Conservation (phyloP, 2,329 filamentous ascomycete genomes). For the Ophiostoma sp. region DNA sequence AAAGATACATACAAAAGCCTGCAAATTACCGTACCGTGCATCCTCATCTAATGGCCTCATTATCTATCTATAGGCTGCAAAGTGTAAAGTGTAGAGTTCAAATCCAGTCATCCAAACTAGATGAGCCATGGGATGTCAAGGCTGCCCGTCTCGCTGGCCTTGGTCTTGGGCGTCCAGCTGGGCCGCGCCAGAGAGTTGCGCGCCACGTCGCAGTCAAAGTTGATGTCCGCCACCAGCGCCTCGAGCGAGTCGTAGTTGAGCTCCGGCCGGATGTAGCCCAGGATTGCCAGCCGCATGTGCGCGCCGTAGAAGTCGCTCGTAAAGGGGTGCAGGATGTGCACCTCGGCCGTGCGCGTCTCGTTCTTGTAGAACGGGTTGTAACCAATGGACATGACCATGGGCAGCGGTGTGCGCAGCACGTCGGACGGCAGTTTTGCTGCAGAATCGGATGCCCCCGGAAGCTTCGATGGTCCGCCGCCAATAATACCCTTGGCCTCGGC, state of each 20-base stretch:
- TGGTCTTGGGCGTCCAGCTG: conserved; percentile 47
- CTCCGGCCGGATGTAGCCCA: conserved; percentile 86
- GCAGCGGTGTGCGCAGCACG: conserved; percentile 38
- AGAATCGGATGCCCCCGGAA: conserved; percentile 32
- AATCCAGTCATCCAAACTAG: background rate
- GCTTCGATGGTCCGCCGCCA: conserved; percentile 36
- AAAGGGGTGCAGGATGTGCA: conserved; percentile 79
- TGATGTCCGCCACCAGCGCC: conserved; percentile 80
- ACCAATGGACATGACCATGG: conserved; percentile 90
- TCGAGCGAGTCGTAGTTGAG: conserved; percentile 81
- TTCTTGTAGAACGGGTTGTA: conserved; percentile 99
- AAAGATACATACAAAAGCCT: background rate
- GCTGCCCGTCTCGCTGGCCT: conserved; percentile 8
- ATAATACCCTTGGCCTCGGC: conserved; percentile 32
- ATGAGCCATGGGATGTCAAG: conserved; percentile 19
- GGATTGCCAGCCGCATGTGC: conserved; percentile 70
- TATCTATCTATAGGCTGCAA: too few species aligned
- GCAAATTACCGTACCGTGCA: too few species aligned
- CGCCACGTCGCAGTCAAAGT: conserved; percentile 80
- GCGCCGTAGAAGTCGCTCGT: conserved; percentile 76
- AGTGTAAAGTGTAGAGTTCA: too few species aligned
- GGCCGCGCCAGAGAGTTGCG: conserved; percentile 62
- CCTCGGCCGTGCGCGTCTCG: conserved; percentile 76
- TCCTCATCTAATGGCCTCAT: too few species aligned
- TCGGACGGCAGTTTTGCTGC: conserved; percentile 34